Conservation (phyloP, 1,284 basidiomycete species). For the Ustilago hordei region DNA sequence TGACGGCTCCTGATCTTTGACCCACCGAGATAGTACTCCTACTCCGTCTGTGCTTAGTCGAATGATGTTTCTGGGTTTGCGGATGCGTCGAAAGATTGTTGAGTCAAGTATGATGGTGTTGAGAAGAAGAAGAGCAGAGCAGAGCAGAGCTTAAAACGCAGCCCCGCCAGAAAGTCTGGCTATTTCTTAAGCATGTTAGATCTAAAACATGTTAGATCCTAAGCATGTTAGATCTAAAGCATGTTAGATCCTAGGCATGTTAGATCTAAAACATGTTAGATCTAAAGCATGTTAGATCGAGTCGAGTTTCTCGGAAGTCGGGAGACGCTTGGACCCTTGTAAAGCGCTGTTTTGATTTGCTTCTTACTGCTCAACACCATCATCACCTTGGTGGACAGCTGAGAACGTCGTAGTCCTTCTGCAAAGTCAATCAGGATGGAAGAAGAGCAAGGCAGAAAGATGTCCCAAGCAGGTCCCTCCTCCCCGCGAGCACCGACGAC, state of each 20-base stretch:
- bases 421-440: background rate
- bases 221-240: no score
- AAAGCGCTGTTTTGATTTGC: background rate
- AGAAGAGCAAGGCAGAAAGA: background rate
- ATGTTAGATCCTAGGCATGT: no score
- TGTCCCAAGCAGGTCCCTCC: background rate
- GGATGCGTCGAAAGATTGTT: background rate
- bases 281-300: background rate
- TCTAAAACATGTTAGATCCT: no score
- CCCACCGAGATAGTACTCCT: background rate
- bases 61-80: background rate
- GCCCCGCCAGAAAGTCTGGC: conserved; percentile 2
- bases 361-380: background rate
- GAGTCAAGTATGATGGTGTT: background rate
- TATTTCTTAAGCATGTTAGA: background rate
- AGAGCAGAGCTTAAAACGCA: background rate
- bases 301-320: conserved; percentile 8
- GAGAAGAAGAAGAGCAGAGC: conserved; percentile 11
- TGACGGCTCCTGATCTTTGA: background rate
- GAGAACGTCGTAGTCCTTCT: background rate
- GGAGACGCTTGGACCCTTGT: conserved; percentile 21
- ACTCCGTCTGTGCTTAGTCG: background rate
- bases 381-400: background rate
- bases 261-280: no score
- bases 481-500: background rate